phyloP scores from a whole-genome alignment of 1,284 basidiomycete genomes.

The Trichosporon sp. region DNA sequence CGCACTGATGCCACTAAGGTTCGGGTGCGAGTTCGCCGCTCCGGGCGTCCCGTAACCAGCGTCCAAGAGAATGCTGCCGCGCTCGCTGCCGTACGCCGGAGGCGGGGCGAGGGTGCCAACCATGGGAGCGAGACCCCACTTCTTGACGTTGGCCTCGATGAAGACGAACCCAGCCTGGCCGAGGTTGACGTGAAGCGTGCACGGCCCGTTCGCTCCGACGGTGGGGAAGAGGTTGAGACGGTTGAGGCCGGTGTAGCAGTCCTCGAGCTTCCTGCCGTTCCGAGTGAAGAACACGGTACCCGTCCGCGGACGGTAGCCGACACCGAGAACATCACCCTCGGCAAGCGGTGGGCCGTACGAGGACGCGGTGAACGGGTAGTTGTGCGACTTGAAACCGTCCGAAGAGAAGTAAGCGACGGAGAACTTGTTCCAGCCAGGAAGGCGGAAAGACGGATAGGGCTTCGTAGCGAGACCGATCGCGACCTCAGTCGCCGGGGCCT shows the following conservation, averaged over 20 bases:
- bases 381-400: conserved; percentile 94
- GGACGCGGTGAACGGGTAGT: conserved; percentile 87
- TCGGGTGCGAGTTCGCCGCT: conserved; percentile 16
- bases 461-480: conserved; percentile 89
- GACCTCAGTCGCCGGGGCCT: conserved; percentile 74
- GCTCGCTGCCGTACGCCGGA: conserved; percentile 89
- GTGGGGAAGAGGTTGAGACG: conserved; percentile 91
- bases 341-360: conserved; percentile 80
- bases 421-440: conserved; percentile 81
- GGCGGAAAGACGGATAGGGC: conserved; percentile 85
- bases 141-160: conserved; percentile 97
- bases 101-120: conserved; percentile 91
- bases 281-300: conserved; percentile 97
- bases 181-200: conserved; percentile 89
- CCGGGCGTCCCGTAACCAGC: conserved; percentile 59
- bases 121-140: conserved; percentile 94
- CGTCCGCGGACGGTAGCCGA: conserved; percentile 86
- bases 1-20: conserved; percentile 28
- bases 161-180: conserved; percentile 96
- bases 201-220: conserved; percentile 87
- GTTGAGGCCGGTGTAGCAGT: conserved; percentile 82
- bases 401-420: conserved; percentile 92
- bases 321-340: conserved; percentile 89
- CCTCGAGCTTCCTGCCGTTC: conserved; percentile 90
- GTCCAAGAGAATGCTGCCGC: conserved; percentile 87